These are phyloP conservation scores for Lodderomyces margitis DNA, from an alignment of 1,139 yeast genomes.

Conservation along the genomic window DNA sequence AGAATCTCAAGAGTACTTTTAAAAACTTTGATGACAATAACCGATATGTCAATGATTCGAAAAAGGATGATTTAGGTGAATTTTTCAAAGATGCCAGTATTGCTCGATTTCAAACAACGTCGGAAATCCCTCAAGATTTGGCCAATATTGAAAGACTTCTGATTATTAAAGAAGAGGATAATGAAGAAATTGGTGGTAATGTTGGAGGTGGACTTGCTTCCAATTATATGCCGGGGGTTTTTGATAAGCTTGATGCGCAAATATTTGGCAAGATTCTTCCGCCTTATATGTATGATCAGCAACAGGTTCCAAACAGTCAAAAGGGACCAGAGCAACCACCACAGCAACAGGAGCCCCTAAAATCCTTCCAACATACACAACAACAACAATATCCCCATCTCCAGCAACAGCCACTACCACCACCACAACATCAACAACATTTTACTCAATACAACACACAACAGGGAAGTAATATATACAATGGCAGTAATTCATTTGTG, in stretches of 20 bases:
- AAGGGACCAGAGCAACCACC: conserved; percentile 7
- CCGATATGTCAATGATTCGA: conserved; percentile 17
- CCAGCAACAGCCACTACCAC: not conserved
- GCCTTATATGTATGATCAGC: conserved; percentile 67
- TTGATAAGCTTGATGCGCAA: conserved; percentile 81
- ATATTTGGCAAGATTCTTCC: conserved; percentile 81
- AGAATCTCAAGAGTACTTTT: conserved; percentile 28
- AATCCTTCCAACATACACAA: conserved; percentile 1
- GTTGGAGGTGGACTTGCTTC: conserved; percentile 12
- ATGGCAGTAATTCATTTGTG: not conserved
- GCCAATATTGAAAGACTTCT: conserved; percentile 7
- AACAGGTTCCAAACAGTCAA: conserved; percentile 11
- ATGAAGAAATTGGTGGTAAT: conserved; percentile 13
- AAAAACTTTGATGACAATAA: conserved; percentile 38
- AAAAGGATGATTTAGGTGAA: conserved; percentile 12
- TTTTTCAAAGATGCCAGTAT: conserved; percentile 14
- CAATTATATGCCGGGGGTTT: conserved; percentile 69
- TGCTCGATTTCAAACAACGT: conserved; percentile 15
- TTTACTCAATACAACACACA: conserved; percentile 2
- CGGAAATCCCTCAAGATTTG: conserved; percentile 11
- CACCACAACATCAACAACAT: not conserved
- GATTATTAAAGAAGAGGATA: conserved; percentile 11
- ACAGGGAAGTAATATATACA: conserved; percentile 1
- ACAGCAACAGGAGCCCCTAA: conserved; percentile 1
- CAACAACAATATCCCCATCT: conserved; percentile 2